Conservation (phyloP, 2,329 filamentous ascomycete species). For the Exophiala sideris region DNA sequence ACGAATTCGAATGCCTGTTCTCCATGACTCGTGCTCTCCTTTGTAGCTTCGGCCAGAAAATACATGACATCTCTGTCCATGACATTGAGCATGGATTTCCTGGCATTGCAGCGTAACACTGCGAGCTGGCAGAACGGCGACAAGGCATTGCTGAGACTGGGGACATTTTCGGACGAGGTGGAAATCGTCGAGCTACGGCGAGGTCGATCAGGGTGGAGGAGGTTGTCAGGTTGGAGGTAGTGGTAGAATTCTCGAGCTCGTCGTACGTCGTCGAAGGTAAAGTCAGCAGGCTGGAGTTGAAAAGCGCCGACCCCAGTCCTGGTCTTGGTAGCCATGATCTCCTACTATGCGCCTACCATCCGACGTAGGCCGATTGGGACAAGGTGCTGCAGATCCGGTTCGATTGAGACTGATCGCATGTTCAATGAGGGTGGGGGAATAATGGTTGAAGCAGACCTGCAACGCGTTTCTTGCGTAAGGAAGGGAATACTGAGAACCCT, state of each 20-base stretch:
- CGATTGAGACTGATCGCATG: neutral
- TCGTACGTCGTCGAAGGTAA: conserved; percentile 27
- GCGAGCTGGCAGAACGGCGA: conserved; percentile 15
- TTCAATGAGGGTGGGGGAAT: too few relatives aligned
- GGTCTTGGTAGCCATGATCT: neutral
- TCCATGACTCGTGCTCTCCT: conserved; percentile 34
- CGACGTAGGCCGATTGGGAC: neutral
- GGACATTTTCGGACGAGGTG: conserved; percentile 3
- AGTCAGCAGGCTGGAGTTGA: neutral
- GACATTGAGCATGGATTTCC: conserved; percentile 43
- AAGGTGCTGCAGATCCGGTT: neutral
- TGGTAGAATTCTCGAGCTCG: conserved; percentile 39
- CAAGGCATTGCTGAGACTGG: conserved; percentile 13
- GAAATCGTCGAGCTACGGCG: conserved; percentile 5
- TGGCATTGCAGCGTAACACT: conserved; percentile 25
- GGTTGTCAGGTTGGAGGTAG: conserved; percentile 36
- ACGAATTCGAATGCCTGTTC: conserved; percentile 31
- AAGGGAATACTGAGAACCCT: too few relatives aligned
- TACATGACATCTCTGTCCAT: conserved; percentile 50
- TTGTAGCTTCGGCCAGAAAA: conserved; percentile 49
- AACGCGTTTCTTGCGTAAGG: neutral
- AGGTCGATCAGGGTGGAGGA: conserved; percentile 21
- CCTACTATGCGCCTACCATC: neutral
- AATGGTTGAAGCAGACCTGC: too few relatives aligned
- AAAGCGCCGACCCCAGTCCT: neutral